Base-by-base conservation (phyloP, 1,284 basidiomycete genomes). In the Heterobasidion occidentale region DNA sequence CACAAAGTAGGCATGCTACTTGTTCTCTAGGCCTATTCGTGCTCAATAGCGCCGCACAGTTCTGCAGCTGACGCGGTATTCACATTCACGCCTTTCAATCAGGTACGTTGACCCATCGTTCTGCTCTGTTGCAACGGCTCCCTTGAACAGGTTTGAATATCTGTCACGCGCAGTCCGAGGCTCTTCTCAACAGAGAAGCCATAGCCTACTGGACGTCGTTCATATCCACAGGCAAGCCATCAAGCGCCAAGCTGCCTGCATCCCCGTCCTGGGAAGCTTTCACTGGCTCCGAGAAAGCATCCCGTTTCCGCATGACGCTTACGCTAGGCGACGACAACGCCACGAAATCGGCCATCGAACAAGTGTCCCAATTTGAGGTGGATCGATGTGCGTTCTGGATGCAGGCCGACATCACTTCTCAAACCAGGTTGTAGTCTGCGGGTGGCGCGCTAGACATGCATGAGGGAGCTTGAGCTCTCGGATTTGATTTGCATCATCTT, bases 141-240 rank as follows among this genome's bases (percentile, higher is more conserved):
- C 27, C 27, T 27, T 27, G 27, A 27, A 7, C 42, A 9, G 42
- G 4, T 53, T 52, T 42, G 15, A 4, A 52, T 19, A 7, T 20
- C 27, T 33, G 9, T 17, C 36, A 48, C 36, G 34, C 42, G 2
- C 51, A 77, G 75, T 76, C 74, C 34, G 75, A 78, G 63, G 59
- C 65, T 9, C 57, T 63, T 3, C 64, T 78, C 7, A 69, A 74
- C 5, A 59, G 65, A 49, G 73, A 77, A 60, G 72, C 74, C 14
- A 74, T 77, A 44, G 70, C 66, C 9, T 77, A 73, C 59, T 78
- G 77, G 77, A 74, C 75, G 12, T 77, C 75, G 1, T 76, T 77
- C 58, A 67, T 64, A 2, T 63, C 68, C 2, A 64, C 64, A 7
- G 73, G 72, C 14, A 53, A 73, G 55, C 75, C 75, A 1, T 71